phyloP scores from a whole-genome alignment of 129 eudicot species.

The Flaveria brownii region DNA sequence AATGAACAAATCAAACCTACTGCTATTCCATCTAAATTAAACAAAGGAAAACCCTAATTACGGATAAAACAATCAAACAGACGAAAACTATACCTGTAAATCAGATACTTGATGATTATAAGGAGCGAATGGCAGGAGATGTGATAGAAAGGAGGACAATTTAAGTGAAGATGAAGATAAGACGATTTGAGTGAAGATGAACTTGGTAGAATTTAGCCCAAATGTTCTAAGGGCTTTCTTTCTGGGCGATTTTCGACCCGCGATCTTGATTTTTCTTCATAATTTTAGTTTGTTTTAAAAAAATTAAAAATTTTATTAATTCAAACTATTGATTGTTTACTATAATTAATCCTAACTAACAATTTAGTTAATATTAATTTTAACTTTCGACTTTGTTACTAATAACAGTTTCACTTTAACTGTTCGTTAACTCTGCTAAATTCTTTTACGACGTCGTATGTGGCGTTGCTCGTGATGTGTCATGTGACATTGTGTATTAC shows the following conservation, averaged over 20 bases:
- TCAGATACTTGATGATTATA: background rate
- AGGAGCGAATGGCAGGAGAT: background rate
- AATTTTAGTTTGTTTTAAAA: too few species aligned
- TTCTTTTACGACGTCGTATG: too few species aligned
- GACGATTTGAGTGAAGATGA: background rate
- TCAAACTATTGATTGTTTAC: too few species aligned
- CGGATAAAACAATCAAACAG: background rate
- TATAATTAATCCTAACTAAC: too few species aligned
- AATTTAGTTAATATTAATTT: too few species aligned
- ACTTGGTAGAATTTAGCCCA: background rate
- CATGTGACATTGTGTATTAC: too few species aligned
- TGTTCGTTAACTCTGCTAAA: too few species aligned
- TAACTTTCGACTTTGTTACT: too few species aligned
- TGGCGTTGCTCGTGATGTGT: too few species aligned
- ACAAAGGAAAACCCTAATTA: constrained; percentile 1
- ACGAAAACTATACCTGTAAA: background rate
- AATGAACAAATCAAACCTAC: background rate
- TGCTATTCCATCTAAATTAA: background rate
- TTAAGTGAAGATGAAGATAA: background rate
- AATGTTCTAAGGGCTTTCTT: background rate
- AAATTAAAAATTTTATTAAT: too few species aligned
- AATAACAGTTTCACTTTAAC: too few species aligned
- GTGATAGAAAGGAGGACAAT: background rate
- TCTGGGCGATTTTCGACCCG: background rate
- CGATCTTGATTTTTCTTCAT: too few species aligned